Evolutionary conservation across 2,329 filamentous ascomycete genomes (phyloP), one percentile per base, ranked within the genome.

Genomic region (Apiospora phragmitis): DNA sequence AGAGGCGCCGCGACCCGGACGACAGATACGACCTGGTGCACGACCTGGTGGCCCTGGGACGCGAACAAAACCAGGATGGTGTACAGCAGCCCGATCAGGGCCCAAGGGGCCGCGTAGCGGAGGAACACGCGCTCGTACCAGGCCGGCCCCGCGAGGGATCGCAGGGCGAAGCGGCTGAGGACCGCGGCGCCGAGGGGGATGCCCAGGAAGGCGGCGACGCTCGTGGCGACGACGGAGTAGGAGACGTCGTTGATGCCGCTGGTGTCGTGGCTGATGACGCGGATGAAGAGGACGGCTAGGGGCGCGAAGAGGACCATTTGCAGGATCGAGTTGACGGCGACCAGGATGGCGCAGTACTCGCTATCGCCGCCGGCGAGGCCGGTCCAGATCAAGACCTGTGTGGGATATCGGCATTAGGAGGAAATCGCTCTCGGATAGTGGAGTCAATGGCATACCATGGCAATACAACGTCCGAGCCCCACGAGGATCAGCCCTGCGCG

Each of bases 31-130:
- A 97, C 93, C 80, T 97, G 94, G 74, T 93, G 89, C 0, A 95
- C 91, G 1, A 96, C 93, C 67, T 91, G 90, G 29, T 83, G 82
- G 3, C 94, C 94, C 78, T 97, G 94, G 1, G 91, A 93, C 0
- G 93, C 94, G 78, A 97, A 97, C 2, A 97, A 86, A 0, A 97
- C 90, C 8, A 96, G 81, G 75, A 97, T 96, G 1, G 94, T 97
- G 83, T 95, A 97, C 0, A 97, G 83, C 6, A 98, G 86, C 0
- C 94, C 94, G 73, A 97, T 89, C 2, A 97, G 86, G 0, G 93
- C 95, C 86, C 89, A 92, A 0, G 94, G 94, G 0, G 90, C 88
- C 3, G 90, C 84, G 78, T 88, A 90, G 43, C 86, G 88, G 21
- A 97, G 79, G 79, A 97, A 96, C 3, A 87, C 84, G 3, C 83